Conservation (phyloP, 495 filamentous ascomycete species). For the Tuber indicum region DNA sequence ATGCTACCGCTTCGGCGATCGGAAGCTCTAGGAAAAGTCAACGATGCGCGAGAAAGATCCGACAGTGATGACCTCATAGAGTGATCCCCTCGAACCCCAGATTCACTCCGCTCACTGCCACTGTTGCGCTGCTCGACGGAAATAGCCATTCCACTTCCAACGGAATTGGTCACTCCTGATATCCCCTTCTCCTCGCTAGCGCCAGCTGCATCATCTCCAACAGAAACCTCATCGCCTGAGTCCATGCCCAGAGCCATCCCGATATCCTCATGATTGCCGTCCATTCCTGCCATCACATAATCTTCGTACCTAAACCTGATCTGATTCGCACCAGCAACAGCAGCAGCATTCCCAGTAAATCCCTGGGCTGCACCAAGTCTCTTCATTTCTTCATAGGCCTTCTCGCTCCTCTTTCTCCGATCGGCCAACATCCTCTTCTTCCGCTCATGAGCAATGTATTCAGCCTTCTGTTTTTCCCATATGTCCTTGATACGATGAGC, state of each 20-base stretch:
- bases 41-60: background rate
- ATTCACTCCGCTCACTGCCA: slow-evolving; percentile 9
- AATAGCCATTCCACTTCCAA: slow-evolving; percentile 17
- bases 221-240: slow-evolving; percentile 22
- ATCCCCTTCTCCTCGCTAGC: slow-evolving; percentile 14
- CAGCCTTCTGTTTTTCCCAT: slow-evolving; percentile 34
- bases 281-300: slow-evolving; percentile 12
- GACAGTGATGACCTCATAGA: slow-evolving; percentile 22
- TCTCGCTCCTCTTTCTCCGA: slow-evolving; percentile 31
- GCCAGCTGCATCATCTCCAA: slow-evolving; percentile 12
- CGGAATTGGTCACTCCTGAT: slow-evolving; percentile 6
- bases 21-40: slow-evolving; percentile 16
- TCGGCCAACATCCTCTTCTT: slow-evolving; percentile 35
- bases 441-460: slow-evolving; percentile 32
- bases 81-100: slow-evolving; percentile 1
- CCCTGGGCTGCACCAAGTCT: slow-evolving; percentile 25
- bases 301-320: slow-evolving; percentile 8
- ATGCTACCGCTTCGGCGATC: slow-evolving; percentile 18
- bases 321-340: slow-evolving; percentile 30
- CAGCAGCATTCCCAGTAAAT: slow-evolving; percentile 32
- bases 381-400: slow-evolving; percentile 32
- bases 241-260: slow-evolving; percentile 29
- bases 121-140: slow-evolving; percentile 17
- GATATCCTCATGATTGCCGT: slow-evolving; percentile 19
- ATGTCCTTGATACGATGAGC: slow-evolving; percentile 36